Percentiles rank a stretch among this genome's conserved stretches.
phyloP scores from a whole-genome alignment of 2,329 filamentous ascomycete genomes.

The Epichloe glyceriae region DNA sequence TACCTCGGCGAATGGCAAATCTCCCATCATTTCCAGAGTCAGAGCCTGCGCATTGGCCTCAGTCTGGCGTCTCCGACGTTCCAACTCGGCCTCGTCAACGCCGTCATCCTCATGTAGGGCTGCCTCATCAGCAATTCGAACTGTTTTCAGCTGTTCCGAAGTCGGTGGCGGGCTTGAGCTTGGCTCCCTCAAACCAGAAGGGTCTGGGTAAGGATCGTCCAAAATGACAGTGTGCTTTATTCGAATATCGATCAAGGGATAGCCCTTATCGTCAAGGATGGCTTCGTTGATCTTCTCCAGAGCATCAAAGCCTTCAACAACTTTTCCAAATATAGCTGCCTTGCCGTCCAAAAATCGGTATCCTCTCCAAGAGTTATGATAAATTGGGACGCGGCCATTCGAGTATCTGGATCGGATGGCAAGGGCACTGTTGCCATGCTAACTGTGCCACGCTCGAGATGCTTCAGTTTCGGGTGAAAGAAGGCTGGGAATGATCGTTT shows the following conservation, averaged over 20 bases:
- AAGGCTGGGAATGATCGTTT: slow-evolving; percentile 73
- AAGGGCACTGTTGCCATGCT: slow-evolving; percentile 91
- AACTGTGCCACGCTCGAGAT: slow-evolving; percentile 78
- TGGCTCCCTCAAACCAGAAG: slow-evolving; percentile 60
- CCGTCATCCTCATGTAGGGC: slow-evolving; percentile 60
- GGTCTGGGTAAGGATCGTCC: slow-evolving; percentile 86
- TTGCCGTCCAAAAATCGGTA: slow-evolving; percentile 86
- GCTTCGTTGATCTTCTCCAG: slow-evolving; percentile 87
- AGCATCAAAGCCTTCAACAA: slow-evolving; percentile 90
- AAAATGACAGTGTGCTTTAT: slow-evolving; percentile 87
- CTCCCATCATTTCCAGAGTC: slow-evolving; percentile 94
- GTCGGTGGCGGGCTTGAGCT: slow-evolving; percentile 69
- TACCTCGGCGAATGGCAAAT: slow-evolving; percentile 93
- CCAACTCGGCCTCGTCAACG: slow-evolving; percentile 63
- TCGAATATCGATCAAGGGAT: slow-evolving; percentile 85
- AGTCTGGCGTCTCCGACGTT: slow-evolving; percentile 69
- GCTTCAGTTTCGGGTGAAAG: slow-evolving; percentile 77
- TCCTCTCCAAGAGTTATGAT: slow-evolving; percentile 83
- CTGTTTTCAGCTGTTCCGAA: slow-evolving; percentile 76
- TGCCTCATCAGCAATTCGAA: slow-evolving; percentile 83
- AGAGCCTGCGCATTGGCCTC: slow-evolving; percentile 89
- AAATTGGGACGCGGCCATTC: slow-evolving; percentile 83
- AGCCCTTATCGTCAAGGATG: slow-evolving; percentile 74
- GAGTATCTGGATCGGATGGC: slow-evolving; percentile 62
- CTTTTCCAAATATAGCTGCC: slow-evolving; percentile 87